phyloP scores from a whole-genome alignment of 2,329 filamentous ascomycete species.

The Daldinia sp. region DNA sequence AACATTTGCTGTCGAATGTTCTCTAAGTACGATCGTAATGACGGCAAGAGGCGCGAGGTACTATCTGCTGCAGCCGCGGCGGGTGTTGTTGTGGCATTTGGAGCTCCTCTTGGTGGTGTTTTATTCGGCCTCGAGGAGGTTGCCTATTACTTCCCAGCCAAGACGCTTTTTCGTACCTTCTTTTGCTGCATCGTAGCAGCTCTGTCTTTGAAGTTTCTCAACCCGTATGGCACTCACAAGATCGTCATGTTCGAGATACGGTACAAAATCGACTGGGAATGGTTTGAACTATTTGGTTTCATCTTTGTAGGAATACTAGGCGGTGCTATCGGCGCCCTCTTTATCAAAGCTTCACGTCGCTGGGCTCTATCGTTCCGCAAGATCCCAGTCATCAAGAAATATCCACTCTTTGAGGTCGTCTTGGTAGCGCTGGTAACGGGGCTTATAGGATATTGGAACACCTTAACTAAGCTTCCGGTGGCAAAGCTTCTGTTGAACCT shows the following conservation, averaged over 20 bases:
- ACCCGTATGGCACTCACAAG: constrained; percentile 95
- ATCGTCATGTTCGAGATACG: constrained; percentile 97
- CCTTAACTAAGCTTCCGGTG: constrained; percentile 87
- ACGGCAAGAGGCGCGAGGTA: constrained; percentile 92
- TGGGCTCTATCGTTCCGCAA: constrained; percentile 93
- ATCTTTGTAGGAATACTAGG: constrained; percentile 88
- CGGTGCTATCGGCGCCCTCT: constrained; percentile 86
- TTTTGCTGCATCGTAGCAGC: constrained; percentile 97
- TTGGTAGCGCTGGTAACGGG: constrained; percentile 89
- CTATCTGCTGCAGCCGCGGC: constrained; percentile 93
- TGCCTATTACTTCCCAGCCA: constrained; percentile 96
- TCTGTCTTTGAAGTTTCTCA: constrained; percentile 91
- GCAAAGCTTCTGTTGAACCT: constrained; percentile 91
- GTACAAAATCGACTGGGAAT: constrained; percentile 91
- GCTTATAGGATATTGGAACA: constrained; percentile 91
- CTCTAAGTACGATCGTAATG: constrained; percentile 91
- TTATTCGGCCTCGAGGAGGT: constrained; percentile 96
- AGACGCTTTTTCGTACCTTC: constrained; percentile 96
- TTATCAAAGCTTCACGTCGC: constrained; percentile 92
- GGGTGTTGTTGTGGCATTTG: constrained; percentile 94
- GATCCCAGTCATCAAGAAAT: constrained; percentile 81
- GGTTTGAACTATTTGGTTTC: constrained; percentile 89
- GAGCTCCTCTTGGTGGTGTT: constrained; percentile 86
- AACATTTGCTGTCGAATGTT: constrained; percentile 97
- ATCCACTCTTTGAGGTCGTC: constrained; percentile 87